phyloP scores from a whole-genome alignment of 164 flowering plant genomes.

The Annona squamosa region DNA sequence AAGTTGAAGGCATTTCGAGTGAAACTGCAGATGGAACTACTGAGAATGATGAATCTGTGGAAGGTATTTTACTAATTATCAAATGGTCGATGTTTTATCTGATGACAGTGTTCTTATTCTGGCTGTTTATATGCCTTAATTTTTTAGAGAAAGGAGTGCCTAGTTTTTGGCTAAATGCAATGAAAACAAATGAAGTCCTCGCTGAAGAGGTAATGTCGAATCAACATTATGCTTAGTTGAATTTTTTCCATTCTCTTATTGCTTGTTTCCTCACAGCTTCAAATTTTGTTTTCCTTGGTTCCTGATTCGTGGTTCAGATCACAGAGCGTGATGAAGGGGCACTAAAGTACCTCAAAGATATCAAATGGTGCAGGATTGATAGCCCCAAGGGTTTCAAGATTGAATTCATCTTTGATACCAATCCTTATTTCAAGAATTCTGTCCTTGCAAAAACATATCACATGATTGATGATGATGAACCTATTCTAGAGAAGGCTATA shows the following conservation, averaged over 20 bases:
- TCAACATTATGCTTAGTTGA: background rate
- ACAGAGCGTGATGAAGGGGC: constrained; percentile 89
- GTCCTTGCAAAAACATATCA: constrained; percentile 80
- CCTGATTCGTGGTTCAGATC: constrained; percentile 31
- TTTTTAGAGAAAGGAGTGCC: constrained; percentile 77
- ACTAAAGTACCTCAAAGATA: constrained; percentile 76
- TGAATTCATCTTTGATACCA: constrained; percentile 76
- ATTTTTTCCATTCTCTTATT: background rate
- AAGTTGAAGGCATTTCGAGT: constrained; percentile 53
- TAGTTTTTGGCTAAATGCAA: constrained; percentile 78
- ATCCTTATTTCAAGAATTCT: constrained; percentile 75
- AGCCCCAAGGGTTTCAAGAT: constrained; percentile 92
- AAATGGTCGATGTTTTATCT: background rate
- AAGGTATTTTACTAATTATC: constrained; percentile 25
- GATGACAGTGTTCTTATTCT: background rate
- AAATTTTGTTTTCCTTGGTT: background rate
- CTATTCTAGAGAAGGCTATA: constrained; percentile 83
- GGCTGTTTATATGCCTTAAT: background rate
- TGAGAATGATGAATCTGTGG: constrained; percentile 34
- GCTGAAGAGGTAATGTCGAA: constrained; percentile 52
- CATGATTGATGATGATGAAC: constrained; percentile 93
- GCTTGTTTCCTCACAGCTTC: background rate
- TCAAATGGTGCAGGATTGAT: constrained; percentile 72
- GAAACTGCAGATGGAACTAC: constrained; percentile 27
- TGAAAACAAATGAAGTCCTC: constrained; percentile 73